A percentile compares a stretch with the other conserved stretches of the same genome.
Evolutionary conservation across 768 basidiomycete species (phyloP).

Genomic region (Mycena sanguinolenta): DNA sequence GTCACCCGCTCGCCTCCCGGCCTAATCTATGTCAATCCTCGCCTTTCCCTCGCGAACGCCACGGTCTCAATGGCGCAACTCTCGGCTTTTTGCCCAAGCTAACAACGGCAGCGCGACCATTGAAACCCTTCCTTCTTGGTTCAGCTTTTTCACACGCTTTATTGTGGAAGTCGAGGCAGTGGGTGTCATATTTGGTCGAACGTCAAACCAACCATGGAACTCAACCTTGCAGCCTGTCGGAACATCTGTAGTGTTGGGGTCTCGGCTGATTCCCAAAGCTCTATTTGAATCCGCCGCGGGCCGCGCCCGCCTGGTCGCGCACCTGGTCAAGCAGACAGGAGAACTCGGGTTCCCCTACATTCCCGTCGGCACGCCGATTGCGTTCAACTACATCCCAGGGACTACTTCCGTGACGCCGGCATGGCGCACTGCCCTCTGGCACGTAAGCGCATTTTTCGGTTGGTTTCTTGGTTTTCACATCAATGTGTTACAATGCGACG

Average conservation of each 20-base stretch:
- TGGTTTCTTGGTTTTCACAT: neutral
- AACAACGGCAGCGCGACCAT: constrained; percentile 9
- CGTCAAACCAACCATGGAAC: neutral
- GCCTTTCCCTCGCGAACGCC: constrained; percentile 11
- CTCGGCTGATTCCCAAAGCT: constrained; percentile 46
- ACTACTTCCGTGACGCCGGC: constrained; percentile 36
- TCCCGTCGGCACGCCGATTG: constrained; percentile 23
- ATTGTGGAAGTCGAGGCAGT: constrained; percentile 12
- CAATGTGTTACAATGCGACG: no score
- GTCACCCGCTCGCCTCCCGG: constrained; percentile 9
- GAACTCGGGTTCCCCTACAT: constrained; percentile 27
- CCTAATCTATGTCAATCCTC: constrained; percentile 27
- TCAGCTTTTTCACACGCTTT: constrained; percentile 6
- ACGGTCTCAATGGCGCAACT: constrained; percentile 11
- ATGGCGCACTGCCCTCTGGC: constrained; percentile 38
- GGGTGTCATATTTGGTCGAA: neutral
- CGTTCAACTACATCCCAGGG: constrained; percentile 24
- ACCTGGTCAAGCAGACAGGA: constrained; percentile 31
- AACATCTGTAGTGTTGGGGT: constrained; percentile 28
- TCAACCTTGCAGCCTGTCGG: constrained; percentile 13
- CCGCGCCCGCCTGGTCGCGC: constrained; percentile 34
- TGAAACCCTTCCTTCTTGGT: constrained; percentile 18
- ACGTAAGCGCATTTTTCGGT: constrained; percentile 21
- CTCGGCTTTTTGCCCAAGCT: neutral
- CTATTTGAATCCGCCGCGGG: constrained; percentile 40